Conservation (phyloP, 192 early-diverging fungal species). For the Podila epicladia region DNA sequence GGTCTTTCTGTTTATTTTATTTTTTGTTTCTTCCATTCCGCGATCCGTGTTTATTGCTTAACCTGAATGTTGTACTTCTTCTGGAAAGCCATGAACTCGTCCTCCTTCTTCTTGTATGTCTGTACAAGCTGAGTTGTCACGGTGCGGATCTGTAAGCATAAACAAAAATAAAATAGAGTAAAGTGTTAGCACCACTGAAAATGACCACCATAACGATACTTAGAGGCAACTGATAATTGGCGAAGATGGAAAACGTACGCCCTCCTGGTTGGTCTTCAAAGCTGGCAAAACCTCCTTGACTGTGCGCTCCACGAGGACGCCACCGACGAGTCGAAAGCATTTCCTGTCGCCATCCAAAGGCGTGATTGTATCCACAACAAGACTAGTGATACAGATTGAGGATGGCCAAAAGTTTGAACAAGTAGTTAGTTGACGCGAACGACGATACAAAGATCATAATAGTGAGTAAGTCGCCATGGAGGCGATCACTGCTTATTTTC, state of each 20-base stretch:
- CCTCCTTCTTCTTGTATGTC: conserved; percentile 90
- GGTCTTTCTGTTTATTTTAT: not conserved
- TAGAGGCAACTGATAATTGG: not conserved
- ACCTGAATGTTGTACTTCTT: conserved; percentile 90
- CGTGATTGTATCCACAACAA: conserved; percentile 93
- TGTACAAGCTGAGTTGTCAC: conserved; percentile 80
- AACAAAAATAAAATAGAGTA: not conserved
- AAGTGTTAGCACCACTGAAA: not conserved
- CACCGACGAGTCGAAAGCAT: conserved; percentile 93
- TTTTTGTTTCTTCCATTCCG: not conserved
- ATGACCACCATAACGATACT: not conserved
- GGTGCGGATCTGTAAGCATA: conserved; percentile 68
- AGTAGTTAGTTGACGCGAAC: not conserved
- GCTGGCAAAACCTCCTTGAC: conserved; percentile 92
- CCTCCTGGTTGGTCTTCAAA: conserved; percentile 85
- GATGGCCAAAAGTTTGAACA: not conserved
- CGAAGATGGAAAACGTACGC: conserved; percentile 59
- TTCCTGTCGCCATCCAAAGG: conserved; percentile 85
- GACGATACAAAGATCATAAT: not conserved
- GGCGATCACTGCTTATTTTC: not conserved
- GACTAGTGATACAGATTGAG: conserved; percentile 49
- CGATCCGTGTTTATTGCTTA: conserved; percentile 24
- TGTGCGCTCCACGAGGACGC: conserved; percentile 93
- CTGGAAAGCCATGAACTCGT: conserved; percentile 88
- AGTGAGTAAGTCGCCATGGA: not conserved